Base-by-base conservation (phyloP, 371 early-diverging fungal genomes). In the Rhizopus arrhizus region DNA sequence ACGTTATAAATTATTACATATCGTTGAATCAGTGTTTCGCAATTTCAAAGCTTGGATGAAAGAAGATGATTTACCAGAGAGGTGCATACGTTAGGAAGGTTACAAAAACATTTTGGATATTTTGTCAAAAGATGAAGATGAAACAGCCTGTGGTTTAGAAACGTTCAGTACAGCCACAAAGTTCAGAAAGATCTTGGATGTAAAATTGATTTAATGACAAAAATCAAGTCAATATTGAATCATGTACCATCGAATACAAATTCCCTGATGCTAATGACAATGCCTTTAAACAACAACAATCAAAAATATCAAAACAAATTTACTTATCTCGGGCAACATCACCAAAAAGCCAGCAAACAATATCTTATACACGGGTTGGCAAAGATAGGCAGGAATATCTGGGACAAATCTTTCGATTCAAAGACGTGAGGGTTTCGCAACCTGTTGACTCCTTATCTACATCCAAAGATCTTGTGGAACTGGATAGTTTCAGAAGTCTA, bases 401-500 rank as follows among this genome's bases (percentile, higher is more conserved):
- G 58, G 50, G 16, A 42, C 41, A 49, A 35, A 16, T 50, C 22
- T 47, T 47, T 29, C 57, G 35, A 15, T 47, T 47, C 43, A 57
- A 57, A 47, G 57, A 47, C 32, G 41, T 58, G 49, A 50, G n/a
- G 36, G n/a, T 40, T 15, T 50, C 32, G n/a, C 11, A 4, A 13
- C 49, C 13, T 41, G 41, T 49, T 38, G 51, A 40, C 4, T 3
- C 3, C 15, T 22, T 49, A 4, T 58, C 50, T 41, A 58, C 50
- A 49, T 31, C 58, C 15, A 58, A 58, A 31, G 50, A 49, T 47
- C 41, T 58, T 46, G 47, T 57, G 57, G 48, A 48, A 15, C 59
- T 59, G 9, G n/a, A 47, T 54, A 47, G 35, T 38, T 61, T 53
- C n/a, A 54, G 40, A 61, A 61, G 61, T 42, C 6, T 55, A 10